Conservation (phyloP, 805 yeast species). For the Starmerella roubikii region DNA sequence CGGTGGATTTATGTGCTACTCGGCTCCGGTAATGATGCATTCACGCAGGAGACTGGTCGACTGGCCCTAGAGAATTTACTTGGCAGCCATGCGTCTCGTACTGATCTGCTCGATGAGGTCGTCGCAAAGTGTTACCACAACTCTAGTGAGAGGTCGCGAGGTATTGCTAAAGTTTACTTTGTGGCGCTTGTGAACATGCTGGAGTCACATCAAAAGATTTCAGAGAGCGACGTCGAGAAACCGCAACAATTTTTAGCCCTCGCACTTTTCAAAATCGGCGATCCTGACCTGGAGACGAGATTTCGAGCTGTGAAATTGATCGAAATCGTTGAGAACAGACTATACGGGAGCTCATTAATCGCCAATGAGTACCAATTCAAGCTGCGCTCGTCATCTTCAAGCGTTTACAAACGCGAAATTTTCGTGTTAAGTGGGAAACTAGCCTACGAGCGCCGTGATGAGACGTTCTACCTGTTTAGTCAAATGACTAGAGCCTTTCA, state of each 20-base stretch:
- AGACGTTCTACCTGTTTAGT: constrained; percentile 50
- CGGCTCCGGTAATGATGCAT: constrained; percentile 39
- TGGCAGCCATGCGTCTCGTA: constrained; percentile 41
- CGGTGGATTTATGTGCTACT: constrained; percentile 73
- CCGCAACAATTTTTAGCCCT: constrained; percentile 54
- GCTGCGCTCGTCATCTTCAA: constrained; percentile 59
- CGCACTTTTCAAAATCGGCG: constrained; percentile 67
- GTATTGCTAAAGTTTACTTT: constrained; percentile 55
- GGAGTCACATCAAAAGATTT: constrained; percentile 32
- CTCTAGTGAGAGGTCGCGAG: constrained; percentile 28
- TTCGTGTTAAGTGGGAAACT: constrained; percentile 64
- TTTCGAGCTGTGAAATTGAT: constrained; percentile 60
- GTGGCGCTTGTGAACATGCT: constrained; percentile 55
- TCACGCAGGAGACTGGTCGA: constrained; percentile 46
- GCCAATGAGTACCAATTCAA: constrained; percentile 48
- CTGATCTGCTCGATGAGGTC: constrained; percentile 42
- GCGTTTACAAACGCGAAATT: constrained; percentile 76
- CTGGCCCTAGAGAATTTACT: constrained; percentile 59
- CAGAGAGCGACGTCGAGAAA: constrained; percentile 27
- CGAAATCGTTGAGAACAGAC: constrained; percentile 46
- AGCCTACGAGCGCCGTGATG: constrained; percentile 47
- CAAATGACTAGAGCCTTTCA: constrained; percentile 58
- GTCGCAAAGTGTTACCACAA: constrained; percentile 57
- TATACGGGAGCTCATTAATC: constrained; percentile 41
- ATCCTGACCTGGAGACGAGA: constrained; percentile 54